These are phyloP conservation scores for Crotalaria pallida DNA, from an alignment of 306 rosid genomes.

Conservation along the genomic window DNA sequence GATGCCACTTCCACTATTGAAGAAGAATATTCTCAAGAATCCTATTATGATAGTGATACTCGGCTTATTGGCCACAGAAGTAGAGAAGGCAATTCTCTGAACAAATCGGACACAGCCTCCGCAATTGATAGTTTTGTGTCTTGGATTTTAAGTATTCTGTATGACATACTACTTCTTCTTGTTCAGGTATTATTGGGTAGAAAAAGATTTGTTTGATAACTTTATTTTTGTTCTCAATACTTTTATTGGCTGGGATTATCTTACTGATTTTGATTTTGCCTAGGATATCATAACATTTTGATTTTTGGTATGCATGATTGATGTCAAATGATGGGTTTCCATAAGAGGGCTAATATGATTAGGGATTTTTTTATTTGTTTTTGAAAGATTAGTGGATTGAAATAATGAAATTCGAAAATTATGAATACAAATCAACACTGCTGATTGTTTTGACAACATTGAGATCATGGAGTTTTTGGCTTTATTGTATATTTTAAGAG, in stretches of 20 bases:
- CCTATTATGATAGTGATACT: constrained; percentile 66
- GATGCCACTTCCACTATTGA: constrained; percentile 65
- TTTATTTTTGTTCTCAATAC: not conserved
- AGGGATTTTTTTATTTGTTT: not conserved
- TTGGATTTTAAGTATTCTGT: constrained; percentile 89
- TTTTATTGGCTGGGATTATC: constrained; percentile 14
- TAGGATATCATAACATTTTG: not conserved
- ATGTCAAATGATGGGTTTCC: constrained; percentile 1
- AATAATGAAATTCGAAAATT: no score
- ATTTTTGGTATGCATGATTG: not conserved
- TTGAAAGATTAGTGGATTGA: not conserved
- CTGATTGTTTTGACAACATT: not conserved
- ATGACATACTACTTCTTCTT: constrained; percentile 85
- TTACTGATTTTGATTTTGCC: not conserved
- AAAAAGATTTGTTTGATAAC: constrained; percentile 4
- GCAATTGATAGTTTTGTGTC: constrained; percentile 74
- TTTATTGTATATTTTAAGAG: not conserved
- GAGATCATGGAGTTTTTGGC: not conserved
- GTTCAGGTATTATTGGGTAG: constrained; percentile 67
- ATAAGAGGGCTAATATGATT: not conserved
- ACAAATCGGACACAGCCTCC: constrained; percentile 41
- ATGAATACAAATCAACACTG: not conserved
- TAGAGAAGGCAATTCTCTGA: constrained; percentile 41
- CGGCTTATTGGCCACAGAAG: constrained; percentile 58
- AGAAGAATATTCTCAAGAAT: constrained; percentile 84